Base-by-base conservation (phyloP, 2,329 filamentous ascomycete species). In the Alternaria viburni region DNA sequence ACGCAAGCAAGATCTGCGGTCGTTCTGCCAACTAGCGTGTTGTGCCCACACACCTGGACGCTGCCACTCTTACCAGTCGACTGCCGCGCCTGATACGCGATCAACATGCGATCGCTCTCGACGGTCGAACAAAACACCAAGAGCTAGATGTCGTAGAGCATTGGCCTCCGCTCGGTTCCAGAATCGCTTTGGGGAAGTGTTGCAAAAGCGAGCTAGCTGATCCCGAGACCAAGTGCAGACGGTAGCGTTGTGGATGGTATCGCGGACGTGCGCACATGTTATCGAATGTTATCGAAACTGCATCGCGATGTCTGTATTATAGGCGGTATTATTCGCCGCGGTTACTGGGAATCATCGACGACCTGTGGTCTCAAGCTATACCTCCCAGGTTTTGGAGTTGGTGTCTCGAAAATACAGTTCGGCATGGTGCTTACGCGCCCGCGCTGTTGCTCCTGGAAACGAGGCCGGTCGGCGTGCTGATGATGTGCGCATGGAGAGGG, bases 371-470 rank as follows among this genome's bases (percentile, higher is more conserved):
- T 25, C 30, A 11, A 36, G 28, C 28, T 43, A 36, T 43, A 36
- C 25, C 19, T 4, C 13, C 13, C 19, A 5, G 28, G 49, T 15
- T 41, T 36, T 56, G 54, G 9, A 51, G 26, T 28, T 45, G 25
- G 41, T 56, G 54, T 56, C 25, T 43, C 43, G 43, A 46, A 19
- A 25, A 52, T 36, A 15, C 17, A 23, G 17, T 32, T 51, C 17
- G 17, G 49, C 19, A 15, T 51, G 17, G 49, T 32, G 49, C 49
- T 21, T 36, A 32, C 28, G 30, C 8, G 28, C 49, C 49, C 49
- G 19, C 49, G 13, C 15, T 15, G 52, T 59, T 59, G 60, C 44
- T 49, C 49, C 43, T 59, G 55, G 56, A 62, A 59, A 62, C 49
- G 23, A 41, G 12, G 30, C 49, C 41, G 25, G 36, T 50, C 46